phyloP scores from a whole-genome alignment of 305 asterid species.

The Caryopteris hybrid region DNA sequence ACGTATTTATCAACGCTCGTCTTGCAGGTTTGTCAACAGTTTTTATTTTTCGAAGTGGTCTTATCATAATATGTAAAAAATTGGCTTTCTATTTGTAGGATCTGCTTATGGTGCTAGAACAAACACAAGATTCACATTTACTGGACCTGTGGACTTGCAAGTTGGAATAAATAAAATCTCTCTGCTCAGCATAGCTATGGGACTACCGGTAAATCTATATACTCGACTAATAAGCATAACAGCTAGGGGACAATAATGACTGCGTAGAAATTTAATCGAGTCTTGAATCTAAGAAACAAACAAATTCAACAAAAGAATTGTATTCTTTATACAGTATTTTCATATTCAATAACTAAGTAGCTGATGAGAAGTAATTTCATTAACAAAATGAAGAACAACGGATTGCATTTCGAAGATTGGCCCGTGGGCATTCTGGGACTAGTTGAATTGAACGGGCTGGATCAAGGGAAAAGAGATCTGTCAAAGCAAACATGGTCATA shows the following conservation, averaged over 20 bases:
- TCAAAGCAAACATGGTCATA: constrained; percentile 68
- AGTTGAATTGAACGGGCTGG: constrained; percentile 51
- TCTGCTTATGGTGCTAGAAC: constrained; percentile 54
- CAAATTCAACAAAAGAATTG: too few relatives aligned
- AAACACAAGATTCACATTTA: constrained; percentile 36
- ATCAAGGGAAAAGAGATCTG: constrained; percentile 52
- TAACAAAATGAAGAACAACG: constrained; percentile 45
- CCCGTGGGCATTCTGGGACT: constrained; percentile 41
- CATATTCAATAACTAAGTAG: neutral
- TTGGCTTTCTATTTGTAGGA: constrained; percentile 30
- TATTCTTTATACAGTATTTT: too few relatives aligned
- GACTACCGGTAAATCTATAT: constrained; percentile 66
- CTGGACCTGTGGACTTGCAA: constrained; percentile 40
- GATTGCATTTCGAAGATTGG: constrained; percentile 65
- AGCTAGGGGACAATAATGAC: too few relatives aligned
- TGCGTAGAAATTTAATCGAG: neutral
- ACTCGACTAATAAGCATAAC: too few relatives aligned
- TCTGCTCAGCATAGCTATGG: constrained; percentile 69
- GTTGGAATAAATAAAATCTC: constrained; percentile 51
- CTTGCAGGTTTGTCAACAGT: constrained; percentile 39
- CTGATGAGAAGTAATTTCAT: constrained; percentile 2
- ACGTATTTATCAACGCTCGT: constrained; percentile 52
- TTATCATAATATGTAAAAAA: neutral
- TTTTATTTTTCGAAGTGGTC: neutral
- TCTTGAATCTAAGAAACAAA: neutral